Evolutionary conservation across 306 rosid species (phyloP).

Genomic region (Hippophae tibetana): DNA sequence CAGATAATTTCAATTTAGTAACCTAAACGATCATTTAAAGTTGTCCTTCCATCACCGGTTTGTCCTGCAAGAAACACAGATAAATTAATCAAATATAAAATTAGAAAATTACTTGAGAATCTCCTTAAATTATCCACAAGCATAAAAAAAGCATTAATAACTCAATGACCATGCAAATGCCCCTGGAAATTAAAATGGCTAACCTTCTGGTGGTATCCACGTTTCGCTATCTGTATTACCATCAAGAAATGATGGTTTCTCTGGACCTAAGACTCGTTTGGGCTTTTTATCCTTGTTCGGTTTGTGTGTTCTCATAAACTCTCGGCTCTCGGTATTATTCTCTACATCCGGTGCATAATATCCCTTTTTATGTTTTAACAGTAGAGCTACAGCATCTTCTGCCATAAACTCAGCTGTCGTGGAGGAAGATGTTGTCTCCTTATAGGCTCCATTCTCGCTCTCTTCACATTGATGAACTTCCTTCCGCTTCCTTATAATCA

Average conservation of each 20-base stretch:
- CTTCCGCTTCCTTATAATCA: slow-evolving; percentile 83
- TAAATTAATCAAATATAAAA: background rate
- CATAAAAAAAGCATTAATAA: background rate
- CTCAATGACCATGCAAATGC: background rate
- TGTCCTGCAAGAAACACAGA: slow-evolving; percentile 55
- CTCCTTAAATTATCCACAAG: background rate
- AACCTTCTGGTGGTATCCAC: slow-evolving; percentile 95
- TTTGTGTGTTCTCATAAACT: slow-evolving; percentile 12
- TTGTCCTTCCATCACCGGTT: slow-evolving; percentile 87
- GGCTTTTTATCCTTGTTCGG: slow-evolving; percentile 35
- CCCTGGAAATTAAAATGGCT: slow-evolving; percentile 14
- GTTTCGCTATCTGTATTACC: slow-evolving; percentile 39
- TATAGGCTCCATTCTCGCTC: slow-evolving; percentile 24
- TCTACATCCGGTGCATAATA: slow-evolving; percentile 38
- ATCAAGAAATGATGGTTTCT: slow-evolving; percentile 70
- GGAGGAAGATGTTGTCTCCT: slow-evolving; percentile 37
- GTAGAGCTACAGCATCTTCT: slow-evolving; percentile 90
- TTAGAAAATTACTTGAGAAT: background rate
- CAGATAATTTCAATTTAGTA: slow-evolving; percentile 28
- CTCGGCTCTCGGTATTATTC: slow-evolving; percentile 32
- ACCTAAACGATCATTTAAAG: slow-evolving; percentile 73
- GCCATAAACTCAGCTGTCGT: slow-evolving; percentile 44
- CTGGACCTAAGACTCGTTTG: slow-evolving; percentile 76
- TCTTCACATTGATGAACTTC: slow-evolving; percentile 42
- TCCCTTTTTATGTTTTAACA: slow-evolving; percentile 71